A percentile compares a stretch with the other conserved stretches of the same genome.
These are phyloP conservation scores for Dothiorella sarmentorum DNA, from an alignment of 2,329 filamentous ascomycete species.

Conservation along the genomic window DNA sequence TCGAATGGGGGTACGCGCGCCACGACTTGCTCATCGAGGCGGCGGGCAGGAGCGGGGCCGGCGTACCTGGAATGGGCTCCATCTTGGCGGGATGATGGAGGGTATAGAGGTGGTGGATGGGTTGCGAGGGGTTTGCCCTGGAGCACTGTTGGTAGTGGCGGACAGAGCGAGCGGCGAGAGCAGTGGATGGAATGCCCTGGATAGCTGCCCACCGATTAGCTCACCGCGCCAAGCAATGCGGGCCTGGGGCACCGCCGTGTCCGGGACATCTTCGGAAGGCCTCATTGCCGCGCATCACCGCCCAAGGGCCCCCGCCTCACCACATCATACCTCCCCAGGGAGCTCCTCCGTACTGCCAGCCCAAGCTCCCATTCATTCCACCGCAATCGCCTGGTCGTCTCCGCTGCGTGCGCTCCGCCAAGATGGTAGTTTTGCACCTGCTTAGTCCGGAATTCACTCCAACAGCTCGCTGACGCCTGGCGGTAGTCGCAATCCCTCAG, in stretches of 20 bases:
- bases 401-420: slow-evolving; percentile 1
- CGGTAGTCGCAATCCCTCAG: slow-evolving; percentile 87
- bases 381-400: neutral
- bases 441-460: neutral
- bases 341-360: slow-evolving; percentile 10
- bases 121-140: neutral
- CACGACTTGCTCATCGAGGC: neutral
- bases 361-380: neutral
- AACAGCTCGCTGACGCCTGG: slow-evolving; percentile 26
- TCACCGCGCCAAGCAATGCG: slow-evolving; percentile 11
- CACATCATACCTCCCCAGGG: slow-evolving; percentile 16
- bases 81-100: neutral
- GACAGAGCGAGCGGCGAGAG: slow-evolving; percentile 3
- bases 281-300: slow-evolving; percentile 13
- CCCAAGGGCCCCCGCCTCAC: slow-evolving; percentile 15
- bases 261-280: slow-evolving; percentile 1
- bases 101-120: neutral
- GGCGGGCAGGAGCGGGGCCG: neutral
- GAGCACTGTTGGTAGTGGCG: neutral
- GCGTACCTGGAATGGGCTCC: slow-evolving; percentile 17
- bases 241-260: neutral
- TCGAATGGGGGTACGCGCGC: slow-evolving; percentile 1
- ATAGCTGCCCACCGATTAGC: slow-evolving; percentile 12
- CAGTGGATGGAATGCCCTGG: slow-evolving; percentile 9
- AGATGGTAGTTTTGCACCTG: slow-evolving; percentile 2